Base-by-base conservation (phyloP, 108 stramenopile genomes). In the Nitzschia inconspicua region DNA sequence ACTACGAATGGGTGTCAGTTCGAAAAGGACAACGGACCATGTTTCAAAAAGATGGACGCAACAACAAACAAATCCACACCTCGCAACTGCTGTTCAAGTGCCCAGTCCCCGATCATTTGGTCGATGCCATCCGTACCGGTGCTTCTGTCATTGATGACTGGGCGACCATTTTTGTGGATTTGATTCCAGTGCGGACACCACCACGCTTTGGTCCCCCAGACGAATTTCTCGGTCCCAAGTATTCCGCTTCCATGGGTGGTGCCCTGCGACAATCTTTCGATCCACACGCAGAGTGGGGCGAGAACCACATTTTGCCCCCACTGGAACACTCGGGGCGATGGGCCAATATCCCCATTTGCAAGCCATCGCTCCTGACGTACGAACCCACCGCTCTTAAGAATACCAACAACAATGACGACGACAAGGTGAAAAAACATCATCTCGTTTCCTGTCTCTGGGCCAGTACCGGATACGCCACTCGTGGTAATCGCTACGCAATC, bases 391-490 rank as follows among this genome's bases (percentile, higher is more conserved):
- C 24, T 7, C 20, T 40, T 11, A 46, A 63, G 16, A 13, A 28
- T 26, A 8, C 22, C 19, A 63, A 65, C 19, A 54, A 53, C 1
- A 35, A 47, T 0, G 65, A 49, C n/a, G 50, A 60, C 29, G 40
- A 70, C 22, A 72, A 78, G 40, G 34, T 46, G 5, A 44, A 32
- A 48, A 81, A 81, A 23, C 86, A 89, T 49, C 66, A 77, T 31
- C 70, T 94, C 13, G 77, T 87, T 27, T 75, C 89, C 0, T 94
- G 93, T 66, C 67, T 85, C 23, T 94, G 93, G 93, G 84, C 93
- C 13, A 76, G 77, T 28, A 72, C 87, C n/a, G 79, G 79, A 0
- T 94, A 86, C 41, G 31, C 72, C 20, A 91, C 89, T 1, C 69
- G 93, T 8, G 79, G 83, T 10, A 76, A 88, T 56, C 68, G 85